Evolutionary conservation across 805 yeast genomes (phyloP), one percentile per base, ranked within the genome.

Genomic region (Candida sakaeoensis): DNA sequence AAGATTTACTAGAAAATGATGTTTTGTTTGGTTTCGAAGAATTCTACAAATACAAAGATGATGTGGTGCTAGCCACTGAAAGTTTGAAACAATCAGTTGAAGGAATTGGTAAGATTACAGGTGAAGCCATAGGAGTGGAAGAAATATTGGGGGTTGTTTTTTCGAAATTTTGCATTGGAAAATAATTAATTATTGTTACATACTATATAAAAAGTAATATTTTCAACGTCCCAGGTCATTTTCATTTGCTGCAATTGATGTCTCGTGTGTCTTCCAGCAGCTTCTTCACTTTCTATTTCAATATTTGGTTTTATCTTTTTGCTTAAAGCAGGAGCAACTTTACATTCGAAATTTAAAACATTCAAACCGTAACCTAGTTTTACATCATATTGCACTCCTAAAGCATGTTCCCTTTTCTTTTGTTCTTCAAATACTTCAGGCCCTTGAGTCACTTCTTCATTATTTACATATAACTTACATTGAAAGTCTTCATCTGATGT

Each of bases 61-160:
- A 90, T 49, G 78, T 88, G 1, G 91, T 87, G 0, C 57, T 88
- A 27, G 95, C 95, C 0, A 67, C 86, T 0, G 96, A 91, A 44
- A 81, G 84, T 40, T 66, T 93, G 28, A 74, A 75, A 36, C 74
- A 74, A 36, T 80, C 96, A 1, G 79, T 83, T 14, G 88, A 83
- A 10, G 96, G 96, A 0, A 84, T 93, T 27, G 97, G 97, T 0
- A 85, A 82, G 53, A 85, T 93, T 18, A 90, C 97, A 0, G 99
- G 98, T 1, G 85, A 85, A 28, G 76, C 87, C 0, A 79, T 91
- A 10, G 95, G 95, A 0, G 73, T 90, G 0, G 97, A 93, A 50
- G 98, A 93, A 54, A 80, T 93, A 0, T 65, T 93, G 4, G 96
- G 93, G 1, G 91, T 86, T 1, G 93, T 93, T 0, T 93, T 93